phyloP scores from a whole-genome alignment of 352 stramenopile species.

The Pythium coloratum region DNA sequence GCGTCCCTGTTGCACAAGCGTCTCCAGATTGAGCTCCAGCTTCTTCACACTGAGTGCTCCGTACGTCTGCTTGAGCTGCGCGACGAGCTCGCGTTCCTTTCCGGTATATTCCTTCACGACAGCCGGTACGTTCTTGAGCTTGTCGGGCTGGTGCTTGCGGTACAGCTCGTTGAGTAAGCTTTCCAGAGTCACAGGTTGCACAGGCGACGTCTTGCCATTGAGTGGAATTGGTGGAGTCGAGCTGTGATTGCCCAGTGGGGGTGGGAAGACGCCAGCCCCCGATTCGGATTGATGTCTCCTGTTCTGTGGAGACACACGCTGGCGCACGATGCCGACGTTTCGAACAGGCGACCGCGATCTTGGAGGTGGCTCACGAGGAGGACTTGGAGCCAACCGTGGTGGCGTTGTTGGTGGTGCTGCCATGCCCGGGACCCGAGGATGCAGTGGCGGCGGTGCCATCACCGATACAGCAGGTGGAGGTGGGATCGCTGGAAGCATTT shows the following conservation, averaged over 20 bases:
- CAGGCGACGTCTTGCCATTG: neutral
- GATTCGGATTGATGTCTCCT: neutral
- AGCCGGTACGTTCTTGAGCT: conserved; percentile 56
- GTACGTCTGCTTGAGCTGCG: conserved; percentile 67
- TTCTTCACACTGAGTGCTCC: conserved; percentile 71
- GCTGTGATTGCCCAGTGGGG: neutral
- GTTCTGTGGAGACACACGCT: conserved; percentile 14
- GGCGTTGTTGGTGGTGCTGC: conserved; percentile 1
- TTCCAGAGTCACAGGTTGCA: conserved; percentile 42
- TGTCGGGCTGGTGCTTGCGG: conserved; percentile 74
- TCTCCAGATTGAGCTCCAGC: conserved; percentile 57
- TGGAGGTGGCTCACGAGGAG: conserved; percentile 20
- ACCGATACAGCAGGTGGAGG: conserved; percentile 14
- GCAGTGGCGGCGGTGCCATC: neutral
- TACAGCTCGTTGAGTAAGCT: conserved; percentile 65
- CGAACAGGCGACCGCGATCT: conserved; percentile 17
- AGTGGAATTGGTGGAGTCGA: neutral
- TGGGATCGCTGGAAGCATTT: neutral
- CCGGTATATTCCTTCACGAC: conserved; percentile 62
- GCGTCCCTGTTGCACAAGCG: conserved; percentile 31
- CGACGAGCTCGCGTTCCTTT: conserved; percentile 66
- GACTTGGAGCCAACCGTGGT: conserved; percentile 13
- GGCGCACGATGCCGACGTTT: conserved; percentile 19
- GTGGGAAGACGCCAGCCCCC: neutral
- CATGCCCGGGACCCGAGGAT: neutral